Percentiles rank a stretch among this genome's conserved stretches.
Evolutionary conservation across 352 stramenopile genomes (phyloP).

Genomic region (Hyaloperonospora arabidopsidis): DNA sequence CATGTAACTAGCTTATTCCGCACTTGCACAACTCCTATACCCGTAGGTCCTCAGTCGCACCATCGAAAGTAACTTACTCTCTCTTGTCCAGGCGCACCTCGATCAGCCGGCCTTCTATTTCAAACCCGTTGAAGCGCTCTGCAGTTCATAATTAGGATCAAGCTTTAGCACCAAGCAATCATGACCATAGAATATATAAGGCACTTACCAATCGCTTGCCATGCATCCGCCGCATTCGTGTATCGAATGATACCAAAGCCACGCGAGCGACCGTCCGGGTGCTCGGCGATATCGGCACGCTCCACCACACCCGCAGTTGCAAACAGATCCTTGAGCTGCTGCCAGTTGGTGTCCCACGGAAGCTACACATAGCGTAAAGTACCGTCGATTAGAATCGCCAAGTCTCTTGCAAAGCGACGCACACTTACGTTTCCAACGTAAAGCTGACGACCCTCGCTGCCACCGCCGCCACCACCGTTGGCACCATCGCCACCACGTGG

Average conservation of each 20-base stretch:
- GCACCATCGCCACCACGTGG: conserved; percentile 2
- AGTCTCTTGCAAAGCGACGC: neutral
- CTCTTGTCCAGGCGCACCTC: conserved; percentile 62
- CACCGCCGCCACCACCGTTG: neutral
- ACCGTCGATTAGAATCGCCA: conserved; percentile 1
- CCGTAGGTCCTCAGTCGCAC: no score
- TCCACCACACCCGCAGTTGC: conserved; percentile 58
- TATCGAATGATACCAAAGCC: conserved; percentile 72
- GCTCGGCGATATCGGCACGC: conserved; percentile 48
- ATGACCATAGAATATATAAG: conserved; percentile 1
- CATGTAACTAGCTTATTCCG: no score
- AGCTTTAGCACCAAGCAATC: conserved; percentile 2
- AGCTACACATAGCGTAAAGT: conserved; percentile 29
- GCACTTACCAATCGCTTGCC: conserved; percentile 54
- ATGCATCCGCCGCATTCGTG: conserved; percentile 37
- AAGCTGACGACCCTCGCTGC: conserved; percentile 37
- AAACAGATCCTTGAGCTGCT: conserved; percentile 65
- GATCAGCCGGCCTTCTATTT: conserved; percentile 60
- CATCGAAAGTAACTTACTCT: conserved; percentile 18
- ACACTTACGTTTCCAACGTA: conserved; percentile 70
- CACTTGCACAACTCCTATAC: no score
- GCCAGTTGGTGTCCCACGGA: conserved; percentile 58
- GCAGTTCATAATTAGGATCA: neutral
- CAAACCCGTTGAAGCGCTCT: conserved; percentile 58
- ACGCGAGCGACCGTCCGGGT: conserved; percentile 51